These are phyloP conservation scores for Coemansia sp. DNA, from an alignment of 192 early-diverging fungal genomes.

Conservation along the genomic window DNA sequence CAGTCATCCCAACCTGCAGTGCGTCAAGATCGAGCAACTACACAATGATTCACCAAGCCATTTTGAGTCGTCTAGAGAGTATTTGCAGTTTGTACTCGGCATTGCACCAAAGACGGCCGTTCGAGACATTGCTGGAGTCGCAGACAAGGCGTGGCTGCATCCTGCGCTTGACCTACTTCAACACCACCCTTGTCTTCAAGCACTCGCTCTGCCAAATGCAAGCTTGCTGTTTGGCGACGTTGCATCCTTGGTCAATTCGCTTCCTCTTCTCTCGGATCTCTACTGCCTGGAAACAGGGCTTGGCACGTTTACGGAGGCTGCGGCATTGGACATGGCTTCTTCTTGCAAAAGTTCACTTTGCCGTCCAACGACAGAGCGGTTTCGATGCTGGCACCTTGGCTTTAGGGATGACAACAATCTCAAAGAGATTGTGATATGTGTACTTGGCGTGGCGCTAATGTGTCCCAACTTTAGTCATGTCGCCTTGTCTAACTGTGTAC, in stretches of 20 bases:
- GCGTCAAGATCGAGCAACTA: not conserved
- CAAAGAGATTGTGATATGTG: not conserved
- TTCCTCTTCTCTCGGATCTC: not conserved
- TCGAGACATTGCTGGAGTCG: not conserved
- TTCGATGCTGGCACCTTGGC: not conserved
- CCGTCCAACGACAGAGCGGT: not conserved
- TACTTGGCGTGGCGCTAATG: not conserved
- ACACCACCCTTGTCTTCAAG: not conserved
- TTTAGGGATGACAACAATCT: not conserved
- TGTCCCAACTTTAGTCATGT: not conserved
- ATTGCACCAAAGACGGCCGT: not conserved
- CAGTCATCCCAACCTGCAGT: not conserved
- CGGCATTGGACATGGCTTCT: not conserved
- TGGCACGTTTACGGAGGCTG: not conserved
- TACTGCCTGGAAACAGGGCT: not conserved
- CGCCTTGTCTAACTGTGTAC: not conserved
- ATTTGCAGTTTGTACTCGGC: not conserved
- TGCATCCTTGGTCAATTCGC: not conserved
- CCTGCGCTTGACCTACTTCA: not conserved
- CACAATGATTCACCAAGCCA: not conserved
- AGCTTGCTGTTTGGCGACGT: not conserved
- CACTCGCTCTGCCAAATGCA: not conserved
- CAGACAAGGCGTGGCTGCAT: not conserved
- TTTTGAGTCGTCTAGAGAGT: not conserved
- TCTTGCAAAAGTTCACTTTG: not conserved